phyloP scores from a whole-genome alignment of 2,329 filamentous ascomycete genomes.

The Simplicillium sp. region DNA sequence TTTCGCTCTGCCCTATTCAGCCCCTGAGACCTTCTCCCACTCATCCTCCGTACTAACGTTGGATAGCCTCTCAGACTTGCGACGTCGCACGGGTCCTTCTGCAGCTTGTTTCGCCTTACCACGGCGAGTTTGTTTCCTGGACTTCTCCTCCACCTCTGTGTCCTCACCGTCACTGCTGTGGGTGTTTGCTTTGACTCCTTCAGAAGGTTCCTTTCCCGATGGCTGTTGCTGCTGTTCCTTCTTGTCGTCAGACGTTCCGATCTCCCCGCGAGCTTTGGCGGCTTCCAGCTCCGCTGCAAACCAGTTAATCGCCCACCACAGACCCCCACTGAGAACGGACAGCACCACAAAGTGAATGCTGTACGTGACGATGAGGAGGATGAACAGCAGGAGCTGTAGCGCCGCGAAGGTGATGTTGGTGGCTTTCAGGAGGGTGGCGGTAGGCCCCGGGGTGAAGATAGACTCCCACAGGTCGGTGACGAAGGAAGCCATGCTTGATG shows the following conservation, averaged over 20 bases:
- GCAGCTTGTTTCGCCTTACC: constrained; percentile 9
- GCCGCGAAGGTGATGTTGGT: constrained; percentile 84
- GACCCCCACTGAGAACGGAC: constrained; percentile 65
- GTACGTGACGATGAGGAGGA: constrained; percentile 70
- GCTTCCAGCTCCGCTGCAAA: constrained; percentile 61
- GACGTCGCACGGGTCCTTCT: constrained; percentile 14
- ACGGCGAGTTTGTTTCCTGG: constrained; percentile 7
- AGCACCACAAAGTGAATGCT: constrained; percentile 84
- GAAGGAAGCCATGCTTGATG: constrained; percentile 44
- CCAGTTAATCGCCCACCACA: constrained; percentile 98
- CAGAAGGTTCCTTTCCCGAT: constrained; percentile 8
- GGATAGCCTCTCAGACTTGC: constrained; percentile 36
- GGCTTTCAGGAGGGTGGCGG: constrained; percentile 76
- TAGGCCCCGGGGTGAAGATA: constrained; percentile 88
- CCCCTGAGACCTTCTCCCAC: constrained; percentile 90
- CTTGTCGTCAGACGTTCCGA: constrained; percentile 21
- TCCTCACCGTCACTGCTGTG: constrained; percentile 23
- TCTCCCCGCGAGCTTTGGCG: constrained; percentile 26
- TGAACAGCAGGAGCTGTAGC: constrained; percentile 69
- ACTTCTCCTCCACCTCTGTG: constrained; percentile 32
- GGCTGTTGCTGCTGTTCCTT: constrained; percentile 16
- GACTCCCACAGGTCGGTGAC: constrained; percentile 77
- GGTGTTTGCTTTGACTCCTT: constrained; percentile 13
- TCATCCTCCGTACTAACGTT: constrained; percentile 81
- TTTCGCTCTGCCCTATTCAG: constrained; percentile 51